A percentile compares a stretch with the other conserved stretches of the same genome.
Conservation (phyloP, 2,329 filamentous ascomycete species). For the Triangularia setosa region DNA sequence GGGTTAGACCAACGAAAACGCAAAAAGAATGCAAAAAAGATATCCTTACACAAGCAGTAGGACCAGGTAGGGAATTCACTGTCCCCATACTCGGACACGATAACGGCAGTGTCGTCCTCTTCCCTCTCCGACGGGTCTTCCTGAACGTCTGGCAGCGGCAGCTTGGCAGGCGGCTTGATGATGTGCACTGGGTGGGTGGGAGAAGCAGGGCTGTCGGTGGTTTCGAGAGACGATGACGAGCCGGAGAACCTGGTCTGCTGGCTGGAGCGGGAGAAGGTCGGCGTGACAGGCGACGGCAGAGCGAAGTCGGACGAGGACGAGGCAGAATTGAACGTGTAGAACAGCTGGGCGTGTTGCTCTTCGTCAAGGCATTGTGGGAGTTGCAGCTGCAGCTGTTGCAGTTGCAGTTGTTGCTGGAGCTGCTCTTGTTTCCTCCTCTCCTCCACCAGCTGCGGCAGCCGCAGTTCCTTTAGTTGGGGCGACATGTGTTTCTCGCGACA, state of each 20-base stretch:
- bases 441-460: conserved; percentile 52
- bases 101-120: conserved; percentile 47
- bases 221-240: conserved; percentile 74
- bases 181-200: conserved; percentile 42
- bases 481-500: conserved; percentile 35
- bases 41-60: conserved; percentile 69
- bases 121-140: conserved; percentile 76
- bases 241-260: conserved; percentile 60
- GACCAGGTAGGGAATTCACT: conserved; percentile 46
- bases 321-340: conserved; percentile 45
- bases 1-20: conserved; percentile 5
- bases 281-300: conserved; percentile 67
- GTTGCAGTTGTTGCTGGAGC: conserved; percentile 12
- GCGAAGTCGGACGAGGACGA: conserved; percentile 59
- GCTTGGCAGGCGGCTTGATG: conserved; percentile 48
- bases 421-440: conserved; percentile 43
- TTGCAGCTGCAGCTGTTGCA: conserved; percentile 11
- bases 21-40: not conserved
- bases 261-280: conserved; percentile 60
- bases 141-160: conserved; percentile 73
- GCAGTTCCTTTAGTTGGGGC: conserved; percentile 48
- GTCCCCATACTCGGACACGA: conserved; percentile 44
- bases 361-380: not conserved
- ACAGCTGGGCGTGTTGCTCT: conserved; percentile 18
- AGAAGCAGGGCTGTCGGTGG: conserved; percentile 50